Conservation (phyloP, 83 land plant species). For the Larix sibirica region DNA sequence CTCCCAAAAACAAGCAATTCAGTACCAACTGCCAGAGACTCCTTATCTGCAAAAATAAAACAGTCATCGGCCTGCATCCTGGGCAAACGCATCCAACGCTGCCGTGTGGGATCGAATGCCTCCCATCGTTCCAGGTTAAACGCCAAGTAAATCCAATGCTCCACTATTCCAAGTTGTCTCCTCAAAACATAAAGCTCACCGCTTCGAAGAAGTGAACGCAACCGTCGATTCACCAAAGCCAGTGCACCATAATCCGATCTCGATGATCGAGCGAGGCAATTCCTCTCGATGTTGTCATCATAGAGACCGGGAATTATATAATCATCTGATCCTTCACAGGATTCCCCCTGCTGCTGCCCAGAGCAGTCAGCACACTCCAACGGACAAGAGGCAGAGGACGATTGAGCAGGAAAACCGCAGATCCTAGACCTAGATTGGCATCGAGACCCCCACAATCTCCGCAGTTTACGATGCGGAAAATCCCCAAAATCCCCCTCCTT, state of each 20-base stretch:
- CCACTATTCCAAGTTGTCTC: slow-evolving; percentile 42
- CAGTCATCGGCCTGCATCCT: slow-evolving; percentile 58
- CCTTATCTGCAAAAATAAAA: slow-evolving; percentile 65
- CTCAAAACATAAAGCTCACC: slow-evolving; percentile 53
- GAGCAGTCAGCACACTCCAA: too few species aligned
- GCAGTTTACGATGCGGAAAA: too few species aligned
- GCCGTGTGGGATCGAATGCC: slow-evolving; percentile 48
- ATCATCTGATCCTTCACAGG: slow-evolving; percentile 29
- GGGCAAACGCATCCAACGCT: slow-evolving; percentile 55
- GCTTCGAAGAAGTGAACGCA: slow-evolving; percentile 30
- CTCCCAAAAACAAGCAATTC: slow-evolving; percentile 81
- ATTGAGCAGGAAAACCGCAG: too few species aligned
- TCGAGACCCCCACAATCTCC: too few species aligned
- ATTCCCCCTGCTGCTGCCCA: too few species aligned
- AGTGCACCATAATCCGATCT: slow-evolving; percentile 39
- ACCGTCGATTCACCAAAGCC: slow-evolving; percentile 34
- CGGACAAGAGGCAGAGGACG: too few species aligned
- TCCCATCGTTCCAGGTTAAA: slow-evolving; percentile 55
- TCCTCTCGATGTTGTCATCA: slow-evolving; percentile 41
- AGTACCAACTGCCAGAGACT: slow-evolving; percentile 90
- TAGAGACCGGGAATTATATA: slow-evolving; percentile 52
- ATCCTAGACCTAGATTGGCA: too few species aligned
- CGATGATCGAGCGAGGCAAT: slow-evolving; percentile 40
- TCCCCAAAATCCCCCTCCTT: too few species aligned
- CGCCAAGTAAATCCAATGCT: slow-evolving; percentile 64